A percentile compares a stretch with the other conserved stretches of the same genome.
Conservation (phyloP, 306 rosid species). For the Sicyos baderoa region DNA sequence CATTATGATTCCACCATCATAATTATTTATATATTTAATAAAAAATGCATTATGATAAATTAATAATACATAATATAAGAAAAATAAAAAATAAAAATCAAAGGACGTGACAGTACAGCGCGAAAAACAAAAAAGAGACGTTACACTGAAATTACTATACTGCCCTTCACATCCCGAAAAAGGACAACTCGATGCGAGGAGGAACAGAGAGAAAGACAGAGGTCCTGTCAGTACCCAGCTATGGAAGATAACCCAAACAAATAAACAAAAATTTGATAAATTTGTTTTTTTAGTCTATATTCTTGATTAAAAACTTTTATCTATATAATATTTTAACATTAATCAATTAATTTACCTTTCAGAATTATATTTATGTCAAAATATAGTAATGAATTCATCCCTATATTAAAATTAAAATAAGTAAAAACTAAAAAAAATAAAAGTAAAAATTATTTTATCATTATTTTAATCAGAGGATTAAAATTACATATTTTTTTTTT, state of each 20-base stretch:
- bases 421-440: too few species aligned
- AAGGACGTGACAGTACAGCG: constrained; percentile 16
- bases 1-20: constrained; percentile 11
- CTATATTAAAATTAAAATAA: too few species aligned
- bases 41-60: not conserved
- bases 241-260: constrained; percentile 2
- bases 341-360: too few species aligned
- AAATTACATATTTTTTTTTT: too few species aligned
- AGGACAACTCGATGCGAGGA: constrained; percentile 30
- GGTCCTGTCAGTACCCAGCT: constrained; percentile 32
- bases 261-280: not conserved
- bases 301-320: too few species aligned
- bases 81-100: not conserved
- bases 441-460: too few species aligned
- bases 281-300: too few species aligned
- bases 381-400: too few species aligned
- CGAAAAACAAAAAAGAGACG: constrained; percentile 16
- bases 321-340: too few species aligned
- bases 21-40: not conserved
- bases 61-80: not conserved
- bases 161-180: constrained; percentile 22
- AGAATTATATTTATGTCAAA: too few species aligned
- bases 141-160: constrained; percentile 18
- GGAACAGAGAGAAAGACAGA: constrained; percentile 25
- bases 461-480: too few species aligned